Percentiles rank a stretch among this genome's conserved stretches.
These are phyloP conservation scores for Aristolochia fimbriata DNA, from an alignment of 164 flowering plant genomes.

Conservation along the genomic window DNA sequence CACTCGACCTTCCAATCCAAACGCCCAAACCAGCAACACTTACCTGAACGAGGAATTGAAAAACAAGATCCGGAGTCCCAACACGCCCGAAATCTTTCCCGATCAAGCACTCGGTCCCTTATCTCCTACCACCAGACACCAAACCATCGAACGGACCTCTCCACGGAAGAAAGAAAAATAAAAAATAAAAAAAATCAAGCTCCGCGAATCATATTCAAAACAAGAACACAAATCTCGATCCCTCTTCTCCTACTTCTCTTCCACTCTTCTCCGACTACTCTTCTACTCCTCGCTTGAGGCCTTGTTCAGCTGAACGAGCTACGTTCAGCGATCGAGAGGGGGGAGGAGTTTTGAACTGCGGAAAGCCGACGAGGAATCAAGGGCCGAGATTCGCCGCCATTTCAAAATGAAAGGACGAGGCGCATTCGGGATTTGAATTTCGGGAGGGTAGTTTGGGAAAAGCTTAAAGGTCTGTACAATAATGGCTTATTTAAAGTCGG, in stretches of 20 bases:
- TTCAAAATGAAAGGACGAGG: neutral
- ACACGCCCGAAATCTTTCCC: conserved; percentile 8
- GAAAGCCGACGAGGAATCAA: neutral
- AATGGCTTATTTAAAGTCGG: too few relatives aligned
- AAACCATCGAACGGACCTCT: neutral
- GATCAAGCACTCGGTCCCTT: neutral
- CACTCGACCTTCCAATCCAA: neutral
- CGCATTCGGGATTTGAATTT: conserved; percentile 7
- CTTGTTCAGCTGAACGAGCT: neutral
- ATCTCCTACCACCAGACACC: neutral
- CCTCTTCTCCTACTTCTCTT: neutral
- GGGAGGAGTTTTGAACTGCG: conserved; percentile 1
- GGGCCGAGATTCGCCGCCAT: neutral
- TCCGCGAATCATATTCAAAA: neutral
- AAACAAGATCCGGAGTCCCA: conserved; percentile 8
- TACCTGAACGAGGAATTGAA: conserved; percentile 11
- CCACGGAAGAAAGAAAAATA: neutral
- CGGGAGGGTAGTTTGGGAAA: neutral
- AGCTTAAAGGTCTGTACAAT: neutral
- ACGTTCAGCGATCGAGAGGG: neutral
- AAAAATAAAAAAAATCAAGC: neutral
- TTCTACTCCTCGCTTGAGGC: neutral
- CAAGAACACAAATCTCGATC: neutral
- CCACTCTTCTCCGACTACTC: neutral
- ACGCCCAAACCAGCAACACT: neutral